Evolutionary conservation across 179 eudicot species (phyloP), one percentile per base, ranked within the genome.

Genomic region (Amaranthus tricolor): DNA sequence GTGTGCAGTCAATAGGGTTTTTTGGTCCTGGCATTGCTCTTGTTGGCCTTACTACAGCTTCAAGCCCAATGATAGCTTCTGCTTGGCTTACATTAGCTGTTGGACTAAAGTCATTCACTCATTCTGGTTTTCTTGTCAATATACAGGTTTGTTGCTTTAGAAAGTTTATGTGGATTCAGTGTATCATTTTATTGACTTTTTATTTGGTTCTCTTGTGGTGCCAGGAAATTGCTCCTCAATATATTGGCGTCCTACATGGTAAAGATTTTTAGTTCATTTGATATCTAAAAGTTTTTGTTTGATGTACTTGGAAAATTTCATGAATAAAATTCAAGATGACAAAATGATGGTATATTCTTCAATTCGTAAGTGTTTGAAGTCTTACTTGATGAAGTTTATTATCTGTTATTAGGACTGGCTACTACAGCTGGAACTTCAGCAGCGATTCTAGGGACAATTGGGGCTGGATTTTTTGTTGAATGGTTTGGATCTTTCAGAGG

Each of bases 151-250:
- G 86, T 78, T 62, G 58, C 45, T 76, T 57, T 55, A 57, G 61
- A 66, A 75, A 55, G 48, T 50, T 59, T 44, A 19, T 43, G 44
- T 77, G 24, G 21, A 70, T 57, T 73, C 48, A 60, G 2, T 68
- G 62, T 43, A 48, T 61, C 15, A 14, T n/a, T 76, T 56, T 47
- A 49, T 31, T 53, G 63, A 74, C 59, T 10, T 64, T 53, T 68
- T 58, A 78, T 49, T 45, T 74, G 55, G 44, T 84, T 49, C 43
- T 74, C 68, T 76, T 66, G 44, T 80, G 20, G 68, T 57, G 68
- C 73, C 88, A 95, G 99, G 99, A 95, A 82, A 87, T 95, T 62
- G 93, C 99, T 57, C 97, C 99, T 68, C 91, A 95, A 69, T 95
- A 95, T 83, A 87, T 97, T 67, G 99, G 99, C 61, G 89, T 95